A percentile compares a stretch with the other conserved stretches of the same genome.
Evolutionary conservation across 139 green algal species (phyloP).

Genomic region (Picochlorum sp.): DNA sequence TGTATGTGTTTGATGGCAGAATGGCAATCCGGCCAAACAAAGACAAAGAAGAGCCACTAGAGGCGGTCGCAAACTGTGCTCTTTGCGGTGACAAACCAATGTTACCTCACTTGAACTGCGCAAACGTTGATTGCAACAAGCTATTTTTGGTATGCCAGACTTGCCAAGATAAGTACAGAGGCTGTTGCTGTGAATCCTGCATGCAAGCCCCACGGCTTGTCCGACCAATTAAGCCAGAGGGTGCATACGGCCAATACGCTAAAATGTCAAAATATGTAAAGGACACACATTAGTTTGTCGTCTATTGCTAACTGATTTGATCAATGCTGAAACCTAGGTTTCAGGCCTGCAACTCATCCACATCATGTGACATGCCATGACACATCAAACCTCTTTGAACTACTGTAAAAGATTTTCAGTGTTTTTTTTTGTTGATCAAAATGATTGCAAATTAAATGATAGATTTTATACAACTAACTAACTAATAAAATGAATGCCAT

Average conservation of each 20-base stretch:
- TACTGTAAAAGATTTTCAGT: no score
- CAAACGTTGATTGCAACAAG: constrained; percentile 77
- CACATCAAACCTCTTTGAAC: no score
- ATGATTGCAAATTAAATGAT: no score
- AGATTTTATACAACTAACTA: no score
- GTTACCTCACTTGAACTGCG: constrained; percentile 88
- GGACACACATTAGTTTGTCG: no score
- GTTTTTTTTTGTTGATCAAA: no score
- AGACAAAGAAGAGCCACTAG: constrained; percentile 15
- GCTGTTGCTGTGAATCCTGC: constrained; percentile 77
- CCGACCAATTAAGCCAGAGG: constrained; percentile 49
- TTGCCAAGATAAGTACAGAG: constrained; percentile 35
- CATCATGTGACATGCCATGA: no score
- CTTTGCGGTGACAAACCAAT: constrained; percentile 49
- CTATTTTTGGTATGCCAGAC: constrained; percentile 74
- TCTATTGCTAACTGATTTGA: no score
- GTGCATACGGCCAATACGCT: constrained; percentile 38
- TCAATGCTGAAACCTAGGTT: no score
- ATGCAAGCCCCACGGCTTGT: constrained; percentile 58
- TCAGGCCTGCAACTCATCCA: no score
- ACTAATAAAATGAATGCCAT: no score
- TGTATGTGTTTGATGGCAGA: constrained; percentile 95
- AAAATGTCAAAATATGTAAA: not conserved
- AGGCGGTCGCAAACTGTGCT: constrained; percentile 55
- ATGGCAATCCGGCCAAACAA: constrained; percentile 63